Base-by-base conservation (phyloP, 768 basidiomycete species). In the Mycena maculata region DNA sequence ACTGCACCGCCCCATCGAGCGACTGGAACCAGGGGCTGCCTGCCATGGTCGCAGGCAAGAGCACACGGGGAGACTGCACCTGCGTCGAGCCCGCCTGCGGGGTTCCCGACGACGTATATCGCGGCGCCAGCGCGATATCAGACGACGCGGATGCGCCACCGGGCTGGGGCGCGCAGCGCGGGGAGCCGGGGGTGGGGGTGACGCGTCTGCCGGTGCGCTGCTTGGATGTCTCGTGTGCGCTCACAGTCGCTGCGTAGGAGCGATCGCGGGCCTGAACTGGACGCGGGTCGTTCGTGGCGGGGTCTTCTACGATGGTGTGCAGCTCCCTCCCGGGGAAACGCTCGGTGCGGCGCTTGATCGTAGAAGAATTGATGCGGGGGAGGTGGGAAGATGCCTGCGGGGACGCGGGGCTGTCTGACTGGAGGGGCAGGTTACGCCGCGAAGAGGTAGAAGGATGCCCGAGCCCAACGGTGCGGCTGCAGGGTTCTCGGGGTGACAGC, bases 21-120 rank as follows among this genome's bases (percentile, higher is more conserved):
- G 68, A 69, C 25, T 69, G 68, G 22, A 65, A 69, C 30, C 41
- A 41, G 8, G 68, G 68, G n/a, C 54, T 62, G 20, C 68, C 63
- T 25, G 68, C 68, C 59, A 69, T 49, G 28, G 33, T 42, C 18
- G 52, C 44, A 28, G 68, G 68, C 9, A 50, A 44, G 3, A 69
- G 63, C 7, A 60, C 42, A 25, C 68, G 63, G 2, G 68, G 68
- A 50, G 63, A 69, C 52, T 59, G 67, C 42, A 68, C 60, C 53
- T 68, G 67, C 12, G 31, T 54, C 33, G 61, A 61, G 22, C 60
- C 67, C 33, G 61, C 67, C 39, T 47, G 67, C 57, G 67, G 55
- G 12, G 55, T 39, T 30, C 60, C 67, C 28, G 60, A 52, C 49
- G 61, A 39, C 42, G 56, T 63, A 42, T 18, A 68, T 9, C 67